Evolutionary conservation across 78 protist species (phyloP).

Genomic region (Dictyostelium firmibasis): DNA sequence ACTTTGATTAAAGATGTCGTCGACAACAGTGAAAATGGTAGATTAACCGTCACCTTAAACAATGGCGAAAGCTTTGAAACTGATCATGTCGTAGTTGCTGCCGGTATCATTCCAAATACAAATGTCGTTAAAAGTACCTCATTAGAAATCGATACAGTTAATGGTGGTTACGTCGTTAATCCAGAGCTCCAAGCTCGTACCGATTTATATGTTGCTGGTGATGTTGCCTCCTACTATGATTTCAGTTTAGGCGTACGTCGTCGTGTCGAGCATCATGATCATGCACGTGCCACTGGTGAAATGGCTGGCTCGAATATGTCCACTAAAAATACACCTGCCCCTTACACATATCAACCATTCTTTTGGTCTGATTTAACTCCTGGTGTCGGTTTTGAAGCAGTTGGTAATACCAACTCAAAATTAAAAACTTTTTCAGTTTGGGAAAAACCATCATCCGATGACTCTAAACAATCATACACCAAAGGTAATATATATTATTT

Average conservation of each 20-base stretch:
- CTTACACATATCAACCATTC: conserved; percentile 78
- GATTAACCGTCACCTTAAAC: conserved; percentile 42
- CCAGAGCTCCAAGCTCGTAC: conserved; percentile 89
- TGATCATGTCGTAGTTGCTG: conserved; percentile 80
- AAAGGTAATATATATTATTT: conserved; percentile 66
- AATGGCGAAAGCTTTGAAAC: conserved; percentile 38
- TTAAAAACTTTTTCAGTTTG: conserved; percentile 66
- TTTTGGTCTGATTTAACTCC: conserved; percentile 69
- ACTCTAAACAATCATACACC: neutral
- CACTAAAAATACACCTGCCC: neutral
- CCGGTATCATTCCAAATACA: conserved; percentile 82
- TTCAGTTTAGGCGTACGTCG: conserved; percentile 78
- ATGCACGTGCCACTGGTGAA: conserved; percentile 87
- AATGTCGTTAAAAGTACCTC: conserved; percentile 75
- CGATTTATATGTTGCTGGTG: conserved; percentile 89
- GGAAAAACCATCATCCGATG: conserved; percentile 25
- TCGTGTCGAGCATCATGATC: conserved; percentile 92
- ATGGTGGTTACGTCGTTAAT: conserved; percentile 89
- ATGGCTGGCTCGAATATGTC: conserved; percentile 64
- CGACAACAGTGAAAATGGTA: conserved; percentile 1
- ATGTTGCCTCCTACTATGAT: conserved; percentile 86
- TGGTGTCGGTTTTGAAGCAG: conserved; percentile 60
- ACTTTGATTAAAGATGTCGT: conserved; percentile 11
- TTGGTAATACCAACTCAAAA: conserved; percentile 44
- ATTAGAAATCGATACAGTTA: conserved; percentile 84